Evolutionary conservation across 2,329 filamentous ascomycete genomes (phyloP), one percentile per base, ranked within the genome.

Genomic region (Pyrenochaeta sp.): DNA sequence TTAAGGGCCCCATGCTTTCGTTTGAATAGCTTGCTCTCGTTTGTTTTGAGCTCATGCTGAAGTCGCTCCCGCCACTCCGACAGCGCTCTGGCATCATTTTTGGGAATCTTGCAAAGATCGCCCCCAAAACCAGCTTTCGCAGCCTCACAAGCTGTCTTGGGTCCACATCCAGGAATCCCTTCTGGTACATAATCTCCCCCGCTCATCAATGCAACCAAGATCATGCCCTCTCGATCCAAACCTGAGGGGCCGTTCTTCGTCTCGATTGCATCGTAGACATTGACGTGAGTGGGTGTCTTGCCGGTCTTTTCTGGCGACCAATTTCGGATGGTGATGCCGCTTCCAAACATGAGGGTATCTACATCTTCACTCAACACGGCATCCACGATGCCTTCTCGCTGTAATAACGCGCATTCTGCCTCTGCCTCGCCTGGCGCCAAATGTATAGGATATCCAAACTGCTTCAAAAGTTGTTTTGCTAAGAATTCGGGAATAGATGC

Each of bases 331-430:
- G 90, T 94, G 32, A 86, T 78, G 0, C 85, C 87, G 59, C 92
- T 95, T 1, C 95, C 95, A 77, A 98, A 98, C 94, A 98, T 98
- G 67, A 98, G 85, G 1, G 94, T 95, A 72, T 99, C 95, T 37
- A 97, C 92, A 79, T 99, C 95, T 73, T 99, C 93, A 73, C 91
- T 97, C 65, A 99, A 81, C 1, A 98, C 95, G 0, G 91, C 94
- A 74, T 99, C 95, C 1, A 75, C 73, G 14, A 75, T 74, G 46
- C 92, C 92, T 40, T 88, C 84, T 54, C 84, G 83, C 69, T 99
- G 93, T 2, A 99, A 77, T 14, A 95, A 78, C 0, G 95, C 95
- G 63, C 95, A 99, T 77, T 99, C 95, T 1, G 95, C 95, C 73
- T 99, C 95, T 2, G 94, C 95, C 72, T 99, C 95, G 9, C 95